Evolutionary conservation across 1,284 basidiomycete genomes (phyloP), one percentile per base, ranked within the genome.

Genomic region (Ceratobasidium sp.): DNA sequence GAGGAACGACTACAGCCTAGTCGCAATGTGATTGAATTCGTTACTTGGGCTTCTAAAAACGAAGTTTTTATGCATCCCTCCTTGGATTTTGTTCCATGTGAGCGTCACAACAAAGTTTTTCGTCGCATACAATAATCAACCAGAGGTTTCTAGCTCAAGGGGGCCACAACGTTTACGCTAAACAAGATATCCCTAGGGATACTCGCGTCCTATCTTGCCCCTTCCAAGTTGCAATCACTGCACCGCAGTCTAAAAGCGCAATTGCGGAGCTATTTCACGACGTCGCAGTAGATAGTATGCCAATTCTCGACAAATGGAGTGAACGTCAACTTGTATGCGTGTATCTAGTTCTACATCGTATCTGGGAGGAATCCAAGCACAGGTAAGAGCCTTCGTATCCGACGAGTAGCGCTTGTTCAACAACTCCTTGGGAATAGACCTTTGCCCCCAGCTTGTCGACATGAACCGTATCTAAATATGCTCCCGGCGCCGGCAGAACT

Each of bases 271-370:
- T 77, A 9, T 78, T 75, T 75, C 75, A 73, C 1, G 59, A 16
- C 16, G 16, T 32, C 41, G 23, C 46, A 21, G 49, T 54, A 28
- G 38, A n/a, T 35, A 26, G 14, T n/a, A 30, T 75, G 57, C 41
- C 59, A 35, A 69, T 74, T 26, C 77, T 84, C 32, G 78, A 82
- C 1, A 70, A 75, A 13, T 91, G 90, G 89, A 86, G 85, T 41
- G 91, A 90, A 79, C 85, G 91, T 23, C 91, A 94, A 81, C 84
- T 88, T 77, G 88, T 93, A 38, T 87, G 87, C 73, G 83, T 86
- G 0, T 96, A 95, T 78, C 77, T 96, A 8, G 85, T 84, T 49
- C 82, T 94, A 73, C 93, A 95, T 80, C 88, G 85, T 84, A 84
- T 93, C 55, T 76, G 32, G 78, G 77, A 35, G 57, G 63, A 73